Base-by-base conservation (phyloP, 768 basidiomycete genomes). In the Tylopilus sp. region DNA sequence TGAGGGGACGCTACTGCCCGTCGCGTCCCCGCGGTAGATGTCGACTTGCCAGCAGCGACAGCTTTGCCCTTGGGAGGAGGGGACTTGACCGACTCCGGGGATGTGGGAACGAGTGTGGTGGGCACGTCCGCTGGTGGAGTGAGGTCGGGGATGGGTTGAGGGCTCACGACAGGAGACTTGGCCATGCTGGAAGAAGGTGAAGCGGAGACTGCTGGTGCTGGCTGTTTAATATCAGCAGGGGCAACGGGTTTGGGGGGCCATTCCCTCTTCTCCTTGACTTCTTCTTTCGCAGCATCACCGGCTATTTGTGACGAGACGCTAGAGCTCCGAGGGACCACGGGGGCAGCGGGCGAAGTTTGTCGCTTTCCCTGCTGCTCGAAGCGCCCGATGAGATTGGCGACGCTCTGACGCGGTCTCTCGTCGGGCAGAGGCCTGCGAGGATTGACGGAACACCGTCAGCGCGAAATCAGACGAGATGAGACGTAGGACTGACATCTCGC, bases 371-470 rank as follows among this genome's bases (percentile, higher is more conserved):
- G 85, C 61, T 82, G 87, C 70, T 93, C 91, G 60, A 93, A 93
- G 53, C 87, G 81, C 47, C 91, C 91, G 64, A 93, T 93, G 72
- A 93, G 85, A 67, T 92, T 93, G 58, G 91, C 91, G 44, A 93
- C 91, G 63, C 86, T 89, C 67, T 82, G 82, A 54, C 91, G 86
- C 45, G 90, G 89, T 65, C 87, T 82, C 74, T 93, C 91, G 77
- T 92, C 90, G 71, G 91, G 89, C 57, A 91, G 73, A 50, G 87
- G 86, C 90, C 89, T 92, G 64, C 57, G 60, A 57, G 55, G 48
- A 59, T 42, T 17, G 30, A 49, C 24, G 37, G 37, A 16, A 25
- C 36, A 33, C 12, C 8, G 52, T 70, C 38, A 62, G 58, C 44
- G 29, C 34, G 49, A 53, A 45, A 59, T 56, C 52, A 29, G 50